Base-by-base conservation (phyloP, 139 green algal species). In the Ettlia oleoabundans region DNA sequence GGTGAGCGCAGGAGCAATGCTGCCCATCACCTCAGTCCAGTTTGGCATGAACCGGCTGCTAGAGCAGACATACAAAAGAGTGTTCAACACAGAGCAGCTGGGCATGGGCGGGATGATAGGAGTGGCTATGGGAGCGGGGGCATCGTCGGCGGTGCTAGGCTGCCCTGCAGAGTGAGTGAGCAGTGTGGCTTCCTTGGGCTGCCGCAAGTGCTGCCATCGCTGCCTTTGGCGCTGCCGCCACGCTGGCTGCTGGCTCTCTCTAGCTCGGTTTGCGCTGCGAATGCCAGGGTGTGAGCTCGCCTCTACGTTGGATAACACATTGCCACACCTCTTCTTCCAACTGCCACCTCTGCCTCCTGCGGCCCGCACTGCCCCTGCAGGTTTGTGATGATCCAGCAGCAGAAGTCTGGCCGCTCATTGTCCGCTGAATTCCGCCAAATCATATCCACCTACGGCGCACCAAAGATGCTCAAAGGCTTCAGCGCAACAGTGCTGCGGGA, bases 341-440 rank as follows among this genome's bases (percentile, higher is more conserved):
- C n/a, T n/a, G n/a, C n/a, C n/a, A n/a, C n/a, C n/a, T n/a, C n/a
- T n/a, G n/a, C n/a, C n/a, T n/a, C n/a, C n/a, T n/a, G n/a, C n/a
- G n/a, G n/a, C n/a, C n/a, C n/a, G n/a, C n/a, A n/a, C n/a, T n/a
- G n/a, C n/a, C n/a, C n/a, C n/a, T 21, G 15, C 73, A 80, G 73
- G 73, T 89, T 96, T 28, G 82, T 98, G 41, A 96, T 98, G 86
- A 98, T 98, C 67, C 94, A 97, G 71, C 95, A 98, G 86, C 94
- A 97, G 87, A 92, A 93, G 79, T 90, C 74, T 24, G 88, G 91
- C 35, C 80, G 80, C 32, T 85, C 86, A 1, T 75, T 98, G 47
- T 28, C 69, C 0, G 73, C 65, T 3, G 90, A 94, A 69, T 71
- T 84, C 0, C 84, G 72, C n/a, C 66, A 78, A 61, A 87, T 94